Evolutionary conservation across 768 basidiomycete species (phyloP).

Genomic region (Boletus reticulatus): DNA sequence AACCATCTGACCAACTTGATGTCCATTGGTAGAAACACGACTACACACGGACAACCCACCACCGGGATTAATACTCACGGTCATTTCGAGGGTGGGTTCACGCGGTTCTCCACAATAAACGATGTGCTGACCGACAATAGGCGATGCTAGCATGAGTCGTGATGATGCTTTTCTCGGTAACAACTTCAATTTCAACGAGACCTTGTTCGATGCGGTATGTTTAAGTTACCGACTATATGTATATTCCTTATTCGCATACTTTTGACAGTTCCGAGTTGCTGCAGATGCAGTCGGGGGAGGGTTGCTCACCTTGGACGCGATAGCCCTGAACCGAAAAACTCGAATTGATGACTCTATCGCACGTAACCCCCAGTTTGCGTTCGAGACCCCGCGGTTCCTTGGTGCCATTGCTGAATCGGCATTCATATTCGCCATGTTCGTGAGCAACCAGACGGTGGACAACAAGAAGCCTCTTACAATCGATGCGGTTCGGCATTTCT

Average conservation of each 20-base stretch:
- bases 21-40: constrained; percentile 21
- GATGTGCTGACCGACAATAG: background rate
- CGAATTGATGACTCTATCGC: constrained; percentile 25
- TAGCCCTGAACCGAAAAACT: constrained; percentile 7
- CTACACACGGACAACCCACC: constrained; percentile 1
- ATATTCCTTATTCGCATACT: too few relatives aligned
- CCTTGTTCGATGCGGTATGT: constrained; percentile 17
- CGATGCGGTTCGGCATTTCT: constrained; percentile 14
- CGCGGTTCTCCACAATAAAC: too few relatives aligned
- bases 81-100: constrained; percentile 15
- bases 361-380: constrained; percentile 16
- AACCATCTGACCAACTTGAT: constrained; percentile 26
- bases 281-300: constrained; percentile 17
- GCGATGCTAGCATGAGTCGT: constrained; percentile 22
- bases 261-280: constrained; percentile 6
- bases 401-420: constrained; percentile 13
- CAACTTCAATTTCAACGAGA: constrained; percentile 23
- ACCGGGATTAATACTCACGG: constrained; percentile 20
- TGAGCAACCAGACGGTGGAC: constrained; percentile 17
- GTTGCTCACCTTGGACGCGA: constrained; percentile 15
- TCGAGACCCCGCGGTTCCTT: constrained; percentile 14
- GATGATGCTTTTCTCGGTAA: constrained; percentile 20
- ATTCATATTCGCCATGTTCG: constrained; percentile 20
- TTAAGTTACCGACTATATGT: too few relatives aligned
- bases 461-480: constrained; percentile 2